Evolutionary conservation across 2,329 filamentous ascomycete species (phyloP), one percentile per base, ranked within the genome.

Genomic region (Aspergillus pseudoterreus): DNA sequence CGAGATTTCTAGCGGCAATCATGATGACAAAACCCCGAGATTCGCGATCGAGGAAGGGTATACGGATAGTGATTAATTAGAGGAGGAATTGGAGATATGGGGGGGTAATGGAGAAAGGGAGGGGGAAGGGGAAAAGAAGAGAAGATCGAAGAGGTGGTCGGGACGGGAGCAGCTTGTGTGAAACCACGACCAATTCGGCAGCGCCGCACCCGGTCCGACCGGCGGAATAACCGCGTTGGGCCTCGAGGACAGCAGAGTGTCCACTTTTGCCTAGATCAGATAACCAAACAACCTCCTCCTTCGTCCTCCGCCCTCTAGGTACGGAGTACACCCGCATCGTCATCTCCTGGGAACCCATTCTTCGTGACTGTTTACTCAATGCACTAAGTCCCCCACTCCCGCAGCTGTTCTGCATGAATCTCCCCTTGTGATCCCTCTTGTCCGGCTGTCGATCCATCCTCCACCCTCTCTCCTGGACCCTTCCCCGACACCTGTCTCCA

Each of bases 1-100:
- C 84, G 74, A 92, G 83, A 66, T 85, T 84, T 77, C 90, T 87
- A 72, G 88, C 79, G 76, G 88, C 85, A 76, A 95, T 80, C 91
- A 96, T 96, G 69, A 71, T 87, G 80, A 65, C 43, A 60, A 41
- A 53, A 52, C 63, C 56, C 63, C 61, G 61, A 53, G 47, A 36
- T 52, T 52, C 52, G 49, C 54, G 39, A 50, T 51, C 45, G 54
- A 52, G 32, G 52, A 51, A 30, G 27, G 27, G 27, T 30, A 30
- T 30, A 9, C 8, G 27, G 27, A 30, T 3, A 30, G 47, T 43
- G 49, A 48, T 44, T 48, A 48, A 49, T 41, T 43, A 54, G 53
- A 54, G 50, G 50, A 47, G 49, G 51, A 43, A 51, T 51, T 51
- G 55, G 49, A 45, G 49, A 11, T 14, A 8, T n/a, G 35, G 35